Evolutionary conservation across 768 basidiomycete species (phyloP), one percentile per base, ranked within the genome.

Genomic region (Suillus subalutaceus): DNA sequence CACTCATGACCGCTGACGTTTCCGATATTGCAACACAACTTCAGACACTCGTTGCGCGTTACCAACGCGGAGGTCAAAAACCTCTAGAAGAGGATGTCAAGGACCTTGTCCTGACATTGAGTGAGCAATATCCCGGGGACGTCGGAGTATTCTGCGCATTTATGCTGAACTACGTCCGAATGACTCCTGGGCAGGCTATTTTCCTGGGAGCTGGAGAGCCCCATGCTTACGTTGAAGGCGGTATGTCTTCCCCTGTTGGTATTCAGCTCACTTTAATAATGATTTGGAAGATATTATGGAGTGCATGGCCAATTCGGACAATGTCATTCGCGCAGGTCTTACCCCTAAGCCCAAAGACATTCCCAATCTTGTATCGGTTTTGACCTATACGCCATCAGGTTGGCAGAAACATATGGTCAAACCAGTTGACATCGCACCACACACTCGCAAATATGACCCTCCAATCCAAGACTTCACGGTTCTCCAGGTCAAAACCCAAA

Each of bases 281-380:
- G 4, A 43, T 43, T 13, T 20, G 48, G 6, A 72, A 97, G 97
- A 99, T 74, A 96, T 96, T 77, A 94, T 99, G 74, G 97, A 99
- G 75, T 97, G 95, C 81, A 99, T 99, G 96, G 97, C 97, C 32
- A 96, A 96, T 68, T 96, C 94, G 0, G 97, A 99, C 81, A 99
- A 99, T 77, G 97, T 99, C 77, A 96, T 99, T 69, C 93, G 97
- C 40, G 97, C 97, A 8, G 97, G 97, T 16, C 88, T 99, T 48
- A 99, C 97, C 0, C 97, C 97, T 2, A 99, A 99, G 79, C 85
- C 94, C 40, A 90, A 97, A 63, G 97, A 99, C 76, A 89, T 99
- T 43, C 88, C 90, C 12, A 98, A 97, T 69, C 88, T 99, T 52
- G 84, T 97, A 66, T 82, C 86, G 5, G 91, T 92, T 68, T 85